These are phyloP conservation scores for Scopulariopsis brevicaulis DNA, from an alignment of 2,329 filamentous ascomycete species.

Conservation along the genomic window DNA sequence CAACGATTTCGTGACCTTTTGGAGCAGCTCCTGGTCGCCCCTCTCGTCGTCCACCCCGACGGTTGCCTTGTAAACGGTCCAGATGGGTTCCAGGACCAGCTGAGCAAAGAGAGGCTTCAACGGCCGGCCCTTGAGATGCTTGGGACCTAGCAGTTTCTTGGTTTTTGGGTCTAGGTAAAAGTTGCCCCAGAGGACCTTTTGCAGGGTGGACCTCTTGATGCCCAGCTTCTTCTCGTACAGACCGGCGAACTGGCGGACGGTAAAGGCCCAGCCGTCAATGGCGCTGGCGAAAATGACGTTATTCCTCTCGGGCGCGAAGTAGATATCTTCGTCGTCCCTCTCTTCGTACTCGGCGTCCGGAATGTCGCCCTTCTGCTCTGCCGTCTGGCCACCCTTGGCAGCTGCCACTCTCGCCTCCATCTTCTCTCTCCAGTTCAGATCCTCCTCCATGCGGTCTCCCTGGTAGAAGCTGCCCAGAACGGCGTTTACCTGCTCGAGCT, in stretches of 20 bases:
- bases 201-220: constrained; percentile 76
- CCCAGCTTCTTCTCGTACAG: constrained; percentile 96
- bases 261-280: constrained; percentile 98
- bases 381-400: constrained; percentile 37
- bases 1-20: constrained; percentile 92
- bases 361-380: constrained; percentile 8
- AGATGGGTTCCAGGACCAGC: constrained; percentile 87
- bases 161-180: constrained; percentile 96
- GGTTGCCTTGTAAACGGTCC: constrained; percentile 90
- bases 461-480: constrained; percentile 97
- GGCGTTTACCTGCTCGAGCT: constrained; percentile 93
- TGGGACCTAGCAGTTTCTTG: constrained; percentile 80
- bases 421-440: constrained; percentile 86
- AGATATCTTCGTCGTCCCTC: constrained; percentile 89
- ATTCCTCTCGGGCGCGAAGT: constrained; percentile 96
- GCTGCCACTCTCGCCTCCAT: constrained; percentile 79
- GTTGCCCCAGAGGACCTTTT: constrained; percentile 94
- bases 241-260: constrained; percentile 82
- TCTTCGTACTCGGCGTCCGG: constrained; percentile 56
- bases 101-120: constrained; percentile 98
- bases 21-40: constrained; percentile 69
- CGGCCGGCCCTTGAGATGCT: constrained; percentile 83
- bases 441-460: constrained; percentile 96
- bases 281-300: constrained; percentile 99
- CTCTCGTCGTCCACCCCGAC: constrained; percentile 71